Evolutionary conservation across 139 green algal species (phyloP).

Genomic region (Ettlia oleoabundans): DNA sequence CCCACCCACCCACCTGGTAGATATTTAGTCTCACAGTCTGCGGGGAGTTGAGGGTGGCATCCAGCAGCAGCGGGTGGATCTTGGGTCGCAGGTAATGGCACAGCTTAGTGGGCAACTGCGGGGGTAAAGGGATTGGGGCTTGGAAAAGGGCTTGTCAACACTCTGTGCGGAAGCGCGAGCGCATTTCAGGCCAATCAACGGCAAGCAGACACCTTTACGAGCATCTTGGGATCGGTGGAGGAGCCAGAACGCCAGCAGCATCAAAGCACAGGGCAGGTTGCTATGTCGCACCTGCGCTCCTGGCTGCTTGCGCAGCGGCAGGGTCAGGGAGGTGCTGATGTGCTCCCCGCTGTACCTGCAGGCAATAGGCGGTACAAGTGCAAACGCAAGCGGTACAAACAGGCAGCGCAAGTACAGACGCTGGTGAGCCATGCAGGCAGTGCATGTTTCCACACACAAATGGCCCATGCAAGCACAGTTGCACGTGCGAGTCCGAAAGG

Average conservation of each 20-base stretch:
- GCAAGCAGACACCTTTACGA: too few species aligned
- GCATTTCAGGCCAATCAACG: too few species aligned
- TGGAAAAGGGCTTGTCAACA: too few species aligned
- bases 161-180: too few species aligned
- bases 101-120: too few species aligned
- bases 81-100: slow-evolving; percentile 88
- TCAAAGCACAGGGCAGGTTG: too few species aligned
- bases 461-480: not conserved
- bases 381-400: too few species aligned
- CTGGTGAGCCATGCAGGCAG: too few species aligned
- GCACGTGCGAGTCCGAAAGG: not conserved
- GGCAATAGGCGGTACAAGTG: not conserved
- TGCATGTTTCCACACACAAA: not conserved
- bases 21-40: slow-evolving; percentile 85
- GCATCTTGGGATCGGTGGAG: too few species aligned
- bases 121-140: too few species aligned
- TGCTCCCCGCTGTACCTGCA: slow-evolving; percentile 39
- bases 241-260: slow-evolving; percentile 73
- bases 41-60: slow-evolving; percentile 78
- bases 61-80: slow-evolving; percentile 85
- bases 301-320: slow-evolving; percentile 52
- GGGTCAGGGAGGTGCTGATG: slow-evolving; percentile 66
- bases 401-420: too few species aligned
- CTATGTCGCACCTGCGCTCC: too few species aligned
- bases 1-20: slow-evolving; percentile 65